phyloP scores from a whole-genome alignment of 225 moss, liverwort and hornwort species.

The Polytrichum commune region DNA sequence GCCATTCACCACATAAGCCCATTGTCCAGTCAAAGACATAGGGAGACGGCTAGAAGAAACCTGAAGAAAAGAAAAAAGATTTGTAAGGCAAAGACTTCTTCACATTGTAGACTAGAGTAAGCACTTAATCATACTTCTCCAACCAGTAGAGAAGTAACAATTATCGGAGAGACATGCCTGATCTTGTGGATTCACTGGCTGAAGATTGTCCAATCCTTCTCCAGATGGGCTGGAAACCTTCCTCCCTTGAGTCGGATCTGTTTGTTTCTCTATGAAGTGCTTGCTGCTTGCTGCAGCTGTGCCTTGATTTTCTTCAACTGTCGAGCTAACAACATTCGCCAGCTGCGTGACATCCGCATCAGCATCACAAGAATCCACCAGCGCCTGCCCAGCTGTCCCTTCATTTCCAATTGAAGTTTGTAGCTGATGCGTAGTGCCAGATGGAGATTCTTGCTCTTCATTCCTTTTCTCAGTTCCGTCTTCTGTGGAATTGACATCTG shows the following conservation, averaged over 20 bases:
- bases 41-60: no score
- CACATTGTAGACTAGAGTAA: neutral
- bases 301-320: slow-evolving; percentile 11
- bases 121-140: neutral
- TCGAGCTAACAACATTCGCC: slow-evolving; percentile 15
- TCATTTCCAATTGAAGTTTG: slow-evolving; percentile 11
- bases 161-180: slow-evolving; percentile 34
- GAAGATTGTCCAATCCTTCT: slow-evolving; percentile 18
- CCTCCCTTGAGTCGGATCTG: slow-evolving; percentile 8
- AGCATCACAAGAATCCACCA: slow-evolving; percentile 13
- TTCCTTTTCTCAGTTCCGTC: slow-evolving; percentile 15
- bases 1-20: slow-evolving; percentile 45
- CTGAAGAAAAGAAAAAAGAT: slow-evolving; percentile 22
- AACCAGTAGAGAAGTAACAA: slow-evolving; percentile 1
- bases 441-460: slow-evolving; percentile 20
- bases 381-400: slow-evolving; percentile 17
- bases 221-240: slow-evolving; percentile 14
- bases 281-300: neutral
- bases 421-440: slow-evolving; percentile 1
- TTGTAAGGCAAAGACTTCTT: neutral
- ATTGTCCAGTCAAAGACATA: slow-evolving; percentile 30
- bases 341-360: slow-evolving; percentile 17
- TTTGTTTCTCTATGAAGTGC: neutral
- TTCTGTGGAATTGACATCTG: slow-evolving; percentile 10
- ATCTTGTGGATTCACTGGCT: slow-evolving; percentile 17